A percentile compares a stretch with the other conserved stretches of the same genome.
These are phyloP conservation scores for Stephanocyclus meneghinianus DNA, from an alignment of 352 stramenopile species.

Conservation along the genomic window DNA sequence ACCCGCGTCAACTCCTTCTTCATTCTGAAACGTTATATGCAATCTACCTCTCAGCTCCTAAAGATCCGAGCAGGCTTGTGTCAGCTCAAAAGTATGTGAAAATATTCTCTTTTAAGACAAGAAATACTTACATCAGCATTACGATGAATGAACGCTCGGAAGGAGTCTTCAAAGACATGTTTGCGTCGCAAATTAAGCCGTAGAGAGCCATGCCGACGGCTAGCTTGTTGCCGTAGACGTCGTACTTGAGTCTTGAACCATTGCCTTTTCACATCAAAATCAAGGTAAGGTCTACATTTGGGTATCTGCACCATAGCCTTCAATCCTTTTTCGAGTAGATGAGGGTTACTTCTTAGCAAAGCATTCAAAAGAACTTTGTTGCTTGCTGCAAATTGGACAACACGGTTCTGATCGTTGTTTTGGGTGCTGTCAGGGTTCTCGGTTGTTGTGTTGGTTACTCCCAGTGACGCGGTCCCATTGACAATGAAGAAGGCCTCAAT, in stretches of 20 bases:
- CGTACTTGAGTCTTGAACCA: slow-evolving; percentile 95
- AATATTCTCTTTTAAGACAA: neutral
- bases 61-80: neutral
- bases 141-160: slow-evolving; percentile 94
- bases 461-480: slow-evolving; percentile 86
- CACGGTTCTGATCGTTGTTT: slow-evolving; percentile 56
- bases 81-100: neutral
- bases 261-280: slow-evolving; percentile 99
- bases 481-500: slow-evolving; percentile 99
- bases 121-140: slow-evolving; percentile 86
- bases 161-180: slow-evolving; percentile 99
- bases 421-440: slow-evolving; percentile 14
- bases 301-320: slow-evolving; percentile 93
- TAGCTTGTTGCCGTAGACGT: slow-evolving; percentile 82
- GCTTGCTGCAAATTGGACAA: slow-evolving; percentile 90
- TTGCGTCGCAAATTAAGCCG: slow-evolving; percentile 89
- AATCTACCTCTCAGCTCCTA: slow-evolving; percentile 92
- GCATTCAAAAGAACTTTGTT: slow-evolving; percentile 97
- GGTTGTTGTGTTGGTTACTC: slow-evolving; percentile 25
- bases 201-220: slow-evolving; percentile 88
- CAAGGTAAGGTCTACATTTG: slow-evolving; percentile 91
- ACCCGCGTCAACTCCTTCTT: slow-evolving; percentile 98
- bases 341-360: slow-evolving; percentile 93
- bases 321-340: slow-evolving; percentile 94
- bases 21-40: slow-evolving; percentile 96